Evolutionary conservation across 2,329 filamentous ascomycete species (phyloP), one percentile per base, ranked within the genome.

Genomic region (Xylaria polymorpha): DNA sequence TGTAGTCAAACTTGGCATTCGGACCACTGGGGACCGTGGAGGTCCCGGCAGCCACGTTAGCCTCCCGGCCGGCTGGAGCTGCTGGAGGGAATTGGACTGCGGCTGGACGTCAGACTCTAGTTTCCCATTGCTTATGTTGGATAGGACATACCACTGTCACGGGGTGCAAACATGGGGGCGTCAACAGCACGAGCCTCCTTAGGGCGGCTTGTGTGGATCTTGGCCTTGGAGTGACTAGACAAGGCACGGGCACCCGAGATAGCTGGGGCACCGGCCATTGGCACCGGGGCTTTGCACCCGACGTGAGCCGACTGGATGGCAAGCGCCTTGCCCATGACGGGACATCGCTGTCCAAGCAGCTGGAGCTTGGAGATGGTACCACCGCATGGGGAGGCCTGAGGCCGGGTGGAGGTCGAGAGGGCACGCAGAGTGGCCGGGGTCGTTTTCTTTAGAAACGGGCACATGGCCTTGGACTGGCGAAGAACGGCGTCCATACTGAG

Each of bases 291-390:
- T 67, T 81, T 82, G 61, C 65, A 65, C 37, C 85, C 82, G 59
- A 84, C 80, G 78, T 87, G 86, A 71, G 88, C 86, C 55, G 88
- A 88, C 86, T 98, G 95, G 46, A 98, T 91, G 70, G 94, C 92
- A 80, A 99, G 89, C 50, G 96, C 96, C 87, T 98, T 97, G 81
- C 94, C 95, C 96, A 99, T 99, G 82, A 99, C 92, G 68, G 96
- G 96, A 88, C 96, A 99, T 81, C 95, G 94, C 79, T 94, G 91
- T 77, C 94, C 96, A 78, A 97, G 90, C 75, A 96, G 90, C 85
- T 98, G 96, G 77, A 99, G 88, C 84, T 97, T 98, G 78, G 94
- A 97, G 90, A 98, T 97, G 82, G 93, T 94, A 77, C 94, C 94
- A 74, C 94, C 95, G 77, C 94, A 92, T 66, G 91, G 91, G 63